Percentiles rank a stretch among this genome's conserved stretches.
Conservation (phyloP, 306 rosid species). For the Dryas alaskensis region DNA sequence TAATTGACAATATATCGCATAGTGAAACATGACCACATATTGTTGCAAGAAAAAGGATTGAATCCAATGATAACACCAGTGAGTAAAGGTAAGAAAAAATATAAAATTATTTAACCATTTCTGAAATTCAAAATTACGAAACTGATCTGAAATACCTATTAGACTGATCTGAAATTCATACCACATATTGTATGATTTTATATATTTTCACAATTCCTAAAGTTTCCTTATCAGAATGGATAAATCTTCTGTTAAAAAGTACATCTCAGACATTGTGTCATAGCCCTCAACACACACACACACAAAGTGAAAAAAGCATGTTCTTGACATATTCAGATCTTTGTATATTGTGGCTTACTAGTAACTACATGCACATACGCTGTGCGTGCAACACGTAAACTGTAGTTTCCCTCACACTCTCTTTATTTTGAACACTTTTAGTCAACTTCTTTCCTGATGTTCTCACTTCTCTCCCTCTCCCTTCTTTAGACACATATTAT, state of each 20-base stretch:
- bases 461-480: neutral
- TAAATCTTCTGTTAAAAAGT: too few relatives aligned
- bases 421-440: neutral
- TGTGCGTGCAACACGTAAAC: too few relatives aligned
- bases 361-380: neutral
- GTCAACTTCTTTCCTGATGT: neutral
- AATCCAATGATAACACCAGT: neutral
- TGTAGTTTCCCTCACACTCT: too few relatives aligned
- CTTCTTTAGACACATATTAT: neutral
- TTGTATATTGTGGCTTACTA: neutral
- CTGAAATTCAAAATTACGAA: neutral
- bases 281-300: too few relatives aligned
- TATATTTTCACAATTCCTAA: too few relatives aligned
- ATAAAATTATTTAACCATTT: neutral
- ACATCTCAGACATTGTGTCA: too few relatives aligned
- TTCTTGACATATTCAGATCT: too few relatives aligned
- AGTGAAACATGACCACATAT: neutral
- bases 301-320: too few relatives aligned
- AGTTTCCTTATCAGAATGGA: too few relatives aligned
- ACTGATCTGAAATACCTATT: neutral
- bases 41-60: slow-evolving; percentile 1
- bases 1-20: neutral
- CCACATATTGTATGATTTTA: too few relatives aligned
- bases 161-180: too few relatives aligned
- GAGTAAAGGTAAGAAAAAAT: neutral